These are phyloP conservation scores for Leptosphaerulina australis DNA, from an alignment of 2,329 filamentous ascomycete genomes.

Conservation along the genomic window DNA sequence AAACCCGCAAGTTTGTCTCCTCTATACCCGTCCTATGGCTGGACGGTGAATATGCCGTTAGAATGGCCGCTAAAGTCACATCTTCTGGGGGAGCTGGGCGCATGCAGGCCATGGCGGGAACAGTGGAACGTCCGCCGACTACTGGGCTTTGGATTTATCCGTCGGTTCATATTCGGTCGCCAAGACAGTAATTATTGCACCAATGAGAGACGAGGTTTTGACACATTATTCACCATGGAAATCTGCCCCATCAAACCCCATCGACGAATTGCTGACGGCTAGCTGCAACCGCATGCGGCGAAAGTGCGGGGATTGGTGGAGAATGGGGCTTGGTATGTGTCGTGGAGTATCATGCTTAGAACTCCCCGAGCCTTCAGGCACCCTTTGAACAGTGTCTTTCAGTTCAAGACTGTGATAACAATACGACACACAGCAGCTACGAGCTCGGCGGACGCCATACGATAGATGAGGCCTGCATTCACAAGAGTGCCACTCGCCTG, in stretches of 20 bases:
- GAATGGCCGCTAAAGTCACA: slow-evolving; percentile 31
- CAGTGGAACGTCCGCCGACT: slow-evolving; percentile 28
- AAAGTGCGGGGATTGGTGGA: slow-evolving; percentile 41
- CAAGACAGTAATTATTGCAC: slow-evolving; percentile 36
- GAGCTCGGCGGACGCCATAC: slow-evolving; percentile 17
- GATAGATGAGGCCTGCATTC: slow-evolving; percentile 11
- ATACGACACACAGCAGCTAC: slow-evolving; percentile 12
- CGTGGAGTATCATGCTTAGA: slow-evolving; percentile 7
- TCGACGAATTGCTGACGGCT: slow-evolving; percentile 35
- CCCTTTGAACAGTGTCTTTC: slow-evolving; percentile 13
- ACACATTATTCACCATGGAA: slow-evolving; percentile 17
- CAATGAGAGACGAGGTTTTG: slow-evolving; percentile 25
- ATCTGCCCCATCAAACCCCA: slow-evolving; percentile 34
- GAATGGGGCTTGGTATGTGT: slow-evolving; percentile 23
- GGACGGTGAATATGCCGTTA: slow-evolving; percentile 49
- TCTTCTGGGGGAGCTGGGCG: slow-evolving; percentile 34
- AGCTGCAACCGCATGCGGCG: slow-evolving; percentile 13
- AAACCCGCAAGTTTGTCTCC: slow-evolving; percentile 39
- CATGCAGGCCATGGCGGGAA: slow-evolving; percentile 32
- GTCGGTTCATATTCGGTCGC: slow-evolving; percentile 27
- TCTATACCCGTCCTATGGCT: slow-evolving; percentile 47
- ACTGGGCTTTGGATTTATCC: slow-evolving; percentile 40
- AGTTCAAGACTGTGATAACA: slow-evolving; percentile 13
- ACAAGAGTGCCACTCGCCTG: slow-evolving; percentile 14
- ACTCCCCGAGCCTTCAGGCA: slow-evolving; percentile 15